phyloP scores from a whole-genome alignment of 1,284 basidiomycete genomes.

The Neonothopanus nambi region DNA sequence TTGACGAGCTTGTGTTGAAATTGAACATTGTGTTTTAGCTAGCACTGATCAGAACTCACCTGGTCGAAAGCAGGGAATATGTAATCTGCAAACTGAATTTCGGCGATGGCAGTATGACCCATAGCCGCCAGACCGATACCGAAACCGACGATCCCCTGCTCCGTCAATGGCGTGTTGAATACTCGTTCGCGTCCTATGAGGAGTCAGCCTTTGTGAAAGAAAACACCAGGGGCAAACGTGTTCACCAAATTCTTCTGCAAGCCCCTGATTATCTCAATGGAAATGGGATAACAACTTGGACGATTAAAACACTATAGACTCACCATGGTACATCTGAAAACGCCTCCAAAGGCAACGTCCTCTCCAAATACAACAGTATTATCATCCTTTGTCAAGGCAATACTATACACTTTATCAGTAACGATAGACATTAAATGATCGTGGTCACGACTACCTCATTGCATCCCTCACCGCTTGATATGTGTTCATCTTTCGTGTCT shows the following conservation, averaged over 20 bases:
- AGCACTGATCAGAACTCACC: slow-evolving; percentile 39
- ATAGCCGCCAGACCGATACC: slow-evolving; percentile 91
- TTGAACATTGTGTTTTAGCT: slow-evolving; percentile 13
- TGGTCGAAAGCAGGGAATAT: slow-evolving; percentile 93
- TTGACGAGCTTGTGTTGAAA: slow-evolving; percentile 74
- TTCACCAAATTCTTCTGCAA: slow-evolving; percentile 89
- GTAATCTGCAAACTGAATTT: slow-evolving; percentile 89
- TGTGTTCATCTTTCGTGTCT: slow-evolving; percentile 88
- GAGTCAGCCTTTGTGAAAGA: slow-evolving; percentile 9
- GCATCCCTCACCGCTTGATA: slow-evolving; percentile 91
- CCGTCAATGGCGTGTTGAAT: slow-evolving; percentile 94
- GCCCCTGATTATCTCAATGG: slow-evolving; percentile 52
- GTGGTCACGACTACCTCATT: slow-evolving; percentile 76
- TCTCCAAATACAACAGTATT: slow-evolving; percentile 91
- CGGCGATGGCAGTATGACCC: slow-evolving; percentile 93
- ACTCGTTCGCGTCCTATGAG: slow-evolving; percentile 80
- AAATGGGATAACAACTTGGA: slow-evolving; percentile 9
- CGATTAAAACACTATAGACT: slow-evolving; percentile 18
- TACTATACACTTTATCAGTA: slow-evolving; percentile 42
- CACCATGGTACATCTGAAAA: slow-evolving; percentile 88
- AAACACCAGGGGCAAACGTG: slow-evolving; percentile 13
- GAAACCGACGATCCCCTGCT: slow-evolving; percentile 95
- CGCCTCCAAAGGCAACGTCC: slow-evolving; percentile 92
- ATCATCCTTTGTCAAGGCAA: slow-evolving; percentile 82
- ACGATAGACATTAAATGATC: background rate